Percentiles rank a stretch among this genome's conserved stretches.
Evolutionary conservation across 2,329 filamentous ascomycete genomes (phyloP).

Genomic region (Hysterium pulicare): DNA sequence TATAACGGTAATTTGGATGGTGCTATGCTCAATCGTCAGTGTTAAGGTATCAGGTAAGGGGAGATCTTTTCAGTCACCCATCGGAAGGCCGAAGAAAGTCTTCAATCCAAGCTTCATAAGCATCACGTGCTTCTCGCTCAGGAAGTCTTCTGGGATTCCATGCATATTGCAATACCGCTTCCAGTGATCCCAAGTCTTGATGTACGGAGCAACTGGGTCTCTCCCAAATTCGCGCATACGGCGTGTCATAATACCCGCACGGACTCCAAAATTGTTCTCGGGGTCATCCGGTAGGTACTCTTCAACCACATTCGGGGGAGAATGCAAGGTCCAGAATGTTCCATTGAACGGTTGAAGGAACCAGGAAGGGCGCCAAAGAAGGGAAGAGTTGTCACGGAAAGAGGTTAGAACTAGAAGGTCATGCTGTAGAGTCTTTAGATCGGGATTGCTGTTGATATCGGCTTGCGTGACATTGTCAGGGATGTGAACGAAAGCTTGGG

Average conservation of each 20-base stretch:
- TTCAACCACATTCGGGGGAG: constrained; percentile 28
- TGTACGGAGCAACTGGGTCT: constrained; percentile 17
- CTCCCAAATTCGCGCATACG: constrained; percentile 13
- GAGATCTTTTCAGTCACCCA: neutral
- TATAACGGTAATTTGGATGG: constrained; percentile 19
- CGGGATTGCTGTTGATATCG: constrained; percentile 9
- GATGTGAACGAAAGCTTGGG: neutral
- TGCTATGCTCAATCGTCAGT: constrained; percentile 6
- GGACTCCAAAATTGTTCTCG: neutral
- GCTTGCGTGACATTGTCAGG: constrained; percentile 12
- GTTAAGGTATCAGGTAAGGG: neutral
- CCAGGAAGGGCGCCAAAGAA: constrained; percentile 29
- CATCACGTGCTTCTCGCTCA: constrained; percentile 18
- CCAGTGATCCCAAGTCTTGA: constrained; percentile 23
- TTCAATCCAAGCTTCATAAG: constrained; percentile 16
- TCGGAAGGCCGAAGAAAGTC: neutral
- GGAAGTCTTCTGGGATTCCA: constrained; percentile 20
- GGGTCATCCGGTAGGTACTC: constrained; percentile 15
- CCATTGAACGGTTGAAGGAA: constrained; percentile 11
- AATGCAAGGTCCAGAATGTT: constrained; percentile 25
- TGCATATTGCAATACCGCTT: constrained; percentile 17
- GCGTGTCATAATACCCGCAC: constrained; percentile 16
- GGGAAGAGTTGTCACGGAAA: constrained; percentile 24
- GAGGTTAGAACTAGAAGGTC: constrained; percentile 25
- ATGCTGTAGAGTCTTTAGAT: constrained; percentile 20